Conservation (phyloP, 306 rosid genomes). For the Macrotyloma uniflorum region DNA sequence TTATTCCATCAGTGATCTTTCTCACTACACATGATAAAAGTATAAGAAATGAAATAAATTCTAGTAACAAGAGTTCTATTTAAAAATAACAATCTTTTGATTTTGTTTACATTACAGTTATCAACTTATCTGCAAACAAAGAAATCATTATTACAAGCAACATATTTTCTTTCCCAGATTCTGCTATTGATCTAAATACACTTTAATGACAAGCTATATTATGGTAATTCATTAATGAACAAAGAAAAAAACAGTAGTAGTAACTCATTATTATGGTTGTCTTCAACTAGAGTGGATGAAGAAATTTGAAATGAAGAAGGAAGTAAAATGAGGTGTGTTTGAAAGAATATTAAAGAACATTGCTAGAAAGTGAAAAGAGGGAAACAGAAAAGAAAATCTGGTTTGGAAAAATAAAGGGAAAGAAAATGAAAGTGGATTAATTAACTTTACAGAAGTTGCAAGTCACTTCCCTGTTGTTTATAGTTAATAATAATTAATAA, state of each 20-base stretch:
- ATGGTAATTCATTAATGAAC: background rate
- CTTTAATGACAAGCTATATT: background rate
- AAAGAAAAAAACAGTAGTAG: background rate
- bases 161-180: too few relatives aligned
- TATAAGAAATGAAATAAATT: too few relatives aligned
- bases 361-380: conserved; percentile 17
- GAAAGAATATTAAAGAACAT: background rate
- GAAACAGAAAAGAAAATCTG: conserved; percentile 16
- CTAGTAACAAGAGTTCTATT: too few relatives aligned
- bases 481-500: background rate
- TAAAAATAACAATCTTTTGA: too few relatives aligned
- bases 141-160: too few relatives aligned
- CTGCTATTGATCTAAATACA: too few relatives aligned
- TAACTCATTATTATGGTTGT: background rate
- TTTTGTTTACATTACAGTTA: too few relatives aligned
- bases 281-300: background rate
- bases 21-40: too few relatives aligned
- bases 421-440: conserved; percentile 32
- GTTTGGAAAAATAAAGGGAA: conserved; percentile 7
- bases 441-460: conserved; percentile 74
- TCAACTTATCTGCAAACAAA: too few relatives aligned
- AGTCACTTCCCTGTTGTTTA: conserved; percentile 57
- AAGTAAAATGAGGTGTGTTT: background rate
- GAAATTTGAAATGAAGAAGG: conserved; percentile 26
- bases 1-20: too few relatives aligned